Evolutionary conservation across 495 filamentous ascomycete genomes (phyloP).

Genomic region (Daldinia grandis): DNA sequence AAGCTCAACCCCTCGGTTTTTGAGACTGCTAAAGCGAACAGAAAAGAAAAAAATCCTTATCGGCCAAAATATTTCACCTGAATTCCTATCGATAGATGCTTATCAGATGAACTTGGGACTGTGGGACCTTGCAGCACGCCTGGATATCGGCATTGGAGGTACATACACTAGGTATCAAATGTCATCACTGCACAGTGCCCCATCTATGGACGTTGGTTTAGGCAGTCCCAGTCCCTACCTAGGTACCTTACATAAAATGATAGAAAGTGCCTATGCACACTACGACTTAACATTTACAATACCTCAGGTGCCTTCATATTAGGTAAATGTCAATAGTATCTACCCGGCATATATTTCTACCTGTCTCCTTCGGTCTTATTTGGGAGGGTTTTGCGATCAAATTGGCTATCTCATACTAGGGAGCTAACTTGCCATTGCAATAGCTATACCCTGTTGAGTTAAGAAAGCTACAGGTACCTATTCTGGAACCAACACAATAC

Average conservation of each 20-base stretch:
- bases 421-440: neutral
- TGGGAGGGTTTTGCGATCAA: neutral
- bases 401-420: neutral
- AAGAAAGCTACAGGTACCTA: neutral
- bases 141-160: slow-evolving; percentile 10
- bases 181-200: neutral
- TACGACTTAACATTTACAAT: neutral
- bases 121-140: neutral
- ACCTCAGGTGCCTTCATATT: neutral
- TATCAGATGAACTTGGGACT: slow-evolving; percentile 27
- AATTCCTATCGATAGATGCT: slow-evolving; percentile 25
- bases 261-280: neutral
- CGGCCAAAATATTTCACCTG: slow-evolving; percentile 30
- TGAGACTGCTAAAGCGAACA: neutral
- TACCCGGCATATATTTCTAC: neutral
- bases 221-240: too few species aligned
- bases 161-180: slow-evolving; percentile 4
- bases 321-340: neutral
- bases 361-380: neutral
- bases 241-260: neutral
- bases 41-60: slow-evolving; percentile 37
- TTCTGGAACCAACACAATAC: slow-evolving; percentile 5
- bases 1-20: slow-evolving; percentile 15
- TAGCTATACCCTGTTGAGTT: neutral
- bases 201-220: neutral